Conservation (phyloP, 1,284 basidiomycete species). For the Ganoderma resinaceum region DNA sequence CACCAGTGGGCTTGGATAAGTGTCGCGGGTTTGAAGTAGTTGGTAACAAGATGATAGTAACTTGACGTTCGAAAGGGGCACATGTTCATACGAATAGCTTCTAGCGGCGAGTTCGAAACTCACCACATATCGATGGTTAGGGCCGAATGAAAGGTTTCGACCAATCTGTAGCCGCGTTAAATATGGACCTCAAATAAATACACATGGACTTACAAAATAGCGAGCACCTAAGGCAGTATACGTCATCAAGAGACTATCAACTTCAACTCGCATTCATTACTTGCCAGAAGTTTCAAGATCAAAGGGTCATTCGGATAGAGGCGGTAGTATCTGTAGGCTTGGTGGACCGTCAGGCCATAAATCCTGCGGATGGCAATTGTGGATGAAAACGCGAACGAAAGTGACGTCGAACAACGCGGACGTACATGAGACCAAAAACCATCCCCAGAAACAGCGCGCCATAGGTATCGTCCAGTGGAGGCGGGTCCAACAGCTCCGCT, state of each 20-base stretch:
- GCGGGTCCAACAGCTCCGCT: neutral
- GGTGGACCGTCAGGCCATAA: slow-evolving; percentile 5
- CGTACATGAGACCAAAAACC: neutral
- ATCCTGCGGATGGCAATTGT: neutral
- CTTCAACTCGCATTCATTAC: neutral
- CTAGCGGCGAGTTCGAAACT: neutral
- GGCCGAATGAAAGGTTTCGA: slow-evolving; percentile 1
- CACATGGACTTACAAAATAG: neutral
- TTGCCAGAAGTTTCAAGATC: neutral
- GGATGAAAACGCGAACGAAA: neutral
- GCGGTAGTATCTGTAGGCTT: slow-evolving; percentile 1
- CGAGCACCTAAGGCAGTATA: neutral
- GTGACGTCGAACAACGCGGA: neutral
- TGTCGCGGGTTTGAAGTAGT: neutral
- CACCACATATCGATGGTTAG: neutral
- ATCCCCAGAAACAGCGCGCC: slow-evolving; percentile 1
- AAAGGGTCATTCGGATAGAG: neutral
- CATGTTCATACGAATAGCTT: neutral
- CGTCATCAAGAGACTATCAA: too few species aligned
- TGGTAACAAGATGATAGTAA: neutral
- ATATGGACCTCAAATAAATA: neutral
- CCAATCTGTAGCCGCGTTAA: neutral
- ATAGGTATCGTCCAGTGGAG: neutral
- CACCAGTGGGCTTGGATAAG: neutral
- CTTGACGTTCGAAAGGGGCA: neutral